phyloP scores from a whole-genome alignment of 2,329 filamentous ascomycete species.

The Orbilia oligospora region DNA sequence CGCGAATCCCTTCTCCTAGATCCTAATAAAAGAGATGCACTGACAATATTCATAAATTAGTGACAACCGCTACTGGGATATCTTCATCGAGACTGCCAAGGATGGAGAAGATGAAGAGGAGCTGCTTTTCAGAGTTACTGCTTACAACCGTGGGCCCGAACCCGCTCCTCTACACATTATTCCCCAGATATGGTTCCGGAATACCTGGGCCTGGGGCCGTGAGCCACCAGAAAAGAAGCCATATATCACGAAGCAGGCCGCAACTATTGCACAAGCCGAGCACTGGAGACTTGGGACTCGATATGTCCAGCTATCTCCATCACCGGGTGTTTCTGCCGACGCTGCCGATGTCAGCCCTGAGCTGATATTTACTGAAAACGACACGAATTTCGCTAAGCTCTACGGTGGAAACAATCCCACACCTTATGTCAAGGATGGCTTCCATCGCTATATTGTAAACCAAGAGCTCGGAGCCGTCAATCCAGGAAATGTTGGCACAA shows the following conservation, averaged over 20 bases:
- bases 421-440: conserved; percentile 93
- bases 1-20: not conserved
- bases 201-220: conserved; percentile 95
- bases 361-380: conserved; percentile 94
- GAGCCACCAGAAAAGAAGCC: conserved; percentile 84
- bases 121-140: conserved; percentile 91
- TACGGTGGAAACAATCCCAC: conserved; percentile 80
- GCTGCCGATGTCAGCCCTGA: conserved; percentile 87
- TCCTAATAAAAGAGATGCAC: not conserved
- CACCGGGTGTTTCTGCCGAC: conserved; percentile 83
- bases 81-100: conserved; percentile 96
- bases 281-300: conserved; percentile 86
- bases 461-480: conserved; percentile 86
- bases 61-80: conserved; percentile 94
- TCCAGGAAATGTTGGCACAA: conserved; percentile 83
- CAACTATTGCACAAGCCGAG: conserved; percentile 80
- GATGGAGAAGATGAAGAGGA: conserved; percentile 93
- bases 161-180: conserved; percentile 92
- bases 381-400: conserved; percentile 85
- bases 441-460: conserved; percentile 88
- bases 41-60: conserved; percentile 56
- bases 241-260: conserved; percentile 76
- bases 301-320: conserved; percentile 88
- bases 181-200: conserved; percentile 96
- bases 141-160: conserved; percentile 94